Evolutionary conservation across 306 rosid species (phyloP), one percentile per base, ranked within the genome.

Genomic region (Lathyrus aphaca): DNA sequence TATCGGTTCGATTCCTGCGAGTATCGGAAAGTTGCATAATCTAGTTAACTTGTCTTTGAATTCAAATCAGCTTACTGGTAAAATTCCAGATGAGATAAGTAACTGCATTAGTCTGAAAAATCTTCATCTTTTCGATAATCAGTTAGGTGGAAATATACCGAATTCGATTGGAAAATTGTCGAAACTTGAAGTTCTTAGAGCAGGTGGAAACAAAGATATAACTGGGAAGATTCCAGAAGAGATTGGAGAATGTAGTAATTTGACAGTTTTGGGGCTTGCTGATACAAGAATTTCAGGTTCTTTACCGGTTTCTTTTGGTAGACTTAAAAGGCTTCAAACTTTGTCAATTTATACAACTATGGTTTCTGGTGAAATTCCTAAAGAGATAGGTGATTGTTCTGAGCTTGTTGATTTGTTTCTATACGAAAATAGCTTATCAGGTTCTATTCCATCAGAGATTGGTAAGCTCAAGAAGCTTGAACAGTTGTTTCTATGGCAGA

Each of bases 291-390:
- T 94, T 21, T 87, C 96, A 6, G 95, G 97, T 14, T 73, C 83
- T 61, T 80, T 94, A 67, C 96, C 98, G 39, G 82, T 74, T 64
- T 90, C 98, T 12, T 73, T 94, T 71, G 97, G 97, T 7, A 50
- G n/a, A 55, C 89, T 94, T 9, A 71, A 39, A 3, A 88, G 77
- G 81, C 95, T 94, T 80, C 88, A 82, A 58, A 88, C 89, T 13
- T 54, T 94, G 82, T 90, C 96, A 8, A 85, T 94, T 37, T 94
- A 94, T 71, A 94, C 97, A 21, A 87, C 98, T 6, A 90, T 90
- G 98, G 25, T 90, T 46, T 90, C 96, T 39, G 95, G 97, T 58
- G 98, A 88, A 46, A 94, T 94, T 45, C 98, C 98, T n/a, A 48
- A 80, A 0, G 96, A 87, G 70, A 64, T 90, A 82, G 96, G 98